Conservation (phyloP, 2,329 filamentous ascomycete genomes). For the Exophiala aquamarina region DNA sequence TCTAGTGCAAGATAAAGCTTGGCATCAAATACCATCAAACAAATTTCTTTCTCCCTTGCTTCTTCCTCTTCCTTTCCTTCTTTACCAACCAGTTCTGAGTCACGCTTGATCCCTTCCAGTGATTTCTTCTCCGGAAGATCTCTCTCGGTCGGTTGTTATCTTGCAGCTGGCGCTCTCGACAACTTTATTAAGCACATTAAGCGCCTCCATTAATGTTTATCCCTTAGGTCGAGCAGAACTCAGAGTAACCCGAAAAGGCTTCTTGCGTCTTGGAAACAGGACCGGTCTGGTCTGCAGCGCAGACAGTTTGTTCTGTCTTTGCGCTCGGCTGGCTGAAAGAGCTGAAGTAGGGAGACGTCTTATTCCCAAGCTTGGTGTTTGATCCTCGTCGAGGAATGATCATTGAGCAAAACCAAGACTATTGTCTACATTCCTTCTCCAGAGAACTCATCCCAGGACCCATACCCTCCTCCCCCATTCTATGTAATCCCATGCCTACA, state of each 20-base stretch:
- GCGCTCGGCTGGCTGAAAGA: constrained; percentile 17
- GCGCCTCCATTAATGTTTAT: constrained; percentile 21
- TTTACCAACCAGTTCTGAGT: constrained; percentile 17
- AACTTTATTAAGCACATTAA: constrained; percentile 18
- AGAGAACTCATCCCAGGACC: too few species aligned
- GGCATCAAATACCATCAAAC: constrained; percentile 2
- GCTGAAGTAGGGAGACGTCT: constrained; percentile 24
- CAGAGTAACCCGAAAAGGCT: constrained; percentile 19
- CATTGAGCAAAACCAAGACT: constrained; percentile 27
- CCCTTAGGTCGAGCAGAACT: constrained; percentile 25
- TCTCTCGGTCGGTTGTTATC: constrained; percentile 1
- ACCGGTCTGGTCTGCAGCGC: not conserved
- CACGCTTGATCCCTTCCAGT: constrained; percentile 17
- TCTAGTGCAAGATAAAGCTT: too few species aligned
- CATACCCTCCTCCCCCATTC: too few species aligned
- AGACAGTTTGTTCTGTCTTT: constrained; percentile 7
- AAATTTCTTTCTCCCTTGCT: not conserved
- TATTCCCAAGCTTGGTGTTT: constrained; percentile 28
- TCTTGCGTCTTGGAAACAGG: constrained; percentile 15
- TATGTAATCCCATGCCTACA: too few species aligned
- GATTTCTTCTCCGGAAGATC: not conserved
- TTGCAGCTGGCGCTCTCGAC: constrained; percentile 17
- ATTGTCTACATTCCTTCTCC: constrained; percentile 26
- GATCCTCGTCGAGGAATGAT: constrained; percentile 27
- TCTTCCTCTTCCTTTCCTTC: constrained; percentile 4